Percentiles rank a stretch among this genome's conserved stretches.
These are phyloP conservation scores for Apiospora saccharicola DNA, from an alignment of 2,329 filamentous ascomycete species.

Conservation along the genomic window DNA sequence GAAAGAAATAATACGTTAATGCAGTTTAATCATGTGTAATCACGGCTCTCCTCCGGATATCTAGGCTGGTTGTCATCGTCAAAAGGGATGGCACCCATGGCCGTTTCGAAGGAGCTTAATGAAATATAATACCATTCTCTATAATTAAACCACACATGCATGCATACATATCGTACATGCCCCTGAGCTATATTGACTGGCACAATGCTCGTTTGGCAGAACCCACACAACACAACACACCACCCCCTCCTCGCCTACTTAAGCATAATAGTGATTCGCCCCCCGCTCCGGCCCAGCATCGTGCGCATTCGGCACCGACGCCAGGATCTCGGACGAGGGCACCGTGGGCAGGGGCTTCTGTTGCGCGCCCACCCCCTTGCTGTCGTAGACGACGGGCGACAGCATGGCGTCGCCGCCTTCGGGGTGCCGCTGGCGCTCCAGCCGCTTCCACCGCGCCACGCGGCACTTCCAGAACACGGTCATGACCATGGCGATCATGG, in stretches of 20 bases:
- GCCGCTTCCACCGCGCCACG: not conserved
- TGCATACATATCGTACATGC: not conserved
- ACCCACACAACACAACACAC: no score
- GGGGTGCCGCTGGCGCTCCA: not conserved
- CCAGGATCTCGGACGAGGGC: not conserved
- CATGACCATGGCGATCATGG: not conserved
- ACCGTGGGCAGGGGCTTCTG: not conserved
- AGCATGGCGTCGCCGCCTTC: not conserved
- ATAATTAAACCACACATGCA: not conserved
- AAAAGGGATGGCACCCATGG: not conserved
- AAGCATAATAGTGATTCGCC: not conserved
- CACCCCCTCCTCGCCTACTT: not conserved
- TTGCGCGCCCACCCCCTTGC: not conserved
- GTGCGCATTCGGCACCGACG: not conserved
- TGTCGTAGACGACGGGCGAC: not conserved
- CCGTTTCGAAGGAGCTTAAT: not conserved
- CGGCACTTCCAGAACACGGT: conserved; percentile 18
- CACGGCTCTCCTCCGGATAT: not conserved
- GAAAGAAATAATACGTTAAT: not conserved
- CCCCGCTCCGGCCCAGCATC: not conserved
- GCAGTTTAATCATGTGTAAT: not conserved
- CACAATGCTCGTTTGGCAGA: not conserved
- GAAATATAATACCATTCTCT: conserved; percentile 2
- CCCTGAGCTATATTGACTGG: not conserved
- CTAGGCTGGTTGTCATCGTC: not conserved